A percentile compares a stretch with the other conserved stretches of the same genome.
Conservation (phyloP, 2,329 filamentous ascomycete genomes). For the Ophiostoma perfectum region DNA sequence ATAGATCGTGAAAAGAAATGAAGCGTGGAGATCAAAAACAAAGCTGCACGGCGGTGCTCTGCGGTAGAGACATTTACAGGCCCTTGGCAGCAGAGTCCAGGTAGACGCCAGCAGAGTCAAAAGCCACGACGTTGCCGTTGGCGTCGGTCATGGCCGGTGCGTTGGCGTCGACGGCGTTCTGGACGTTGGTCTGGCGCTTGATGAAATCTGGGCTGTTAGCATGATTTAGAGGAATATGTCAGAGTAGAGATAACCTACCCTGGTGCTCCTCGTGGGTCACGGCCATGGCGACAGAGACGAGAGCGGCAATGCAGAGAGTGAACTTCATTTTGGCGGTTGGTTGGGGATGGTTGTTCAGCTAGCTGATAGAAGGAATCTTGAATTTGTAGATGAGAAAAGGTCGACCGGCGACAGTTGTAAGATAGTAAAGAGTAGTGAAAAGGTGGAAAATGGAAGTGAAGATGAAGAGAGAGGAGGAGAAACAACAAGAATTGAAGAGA, state of each 20-base stretch:
- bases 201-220: slow-evolving; percentile 12
- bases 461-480: neutral
- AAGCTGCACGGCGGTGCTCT: neutral
- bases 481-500: neutral
- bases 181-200: slow-evolving; percentile 26
- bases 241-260: slow-evolving; percentile 25
- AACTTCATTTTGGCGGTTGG: slow-evolving; percentile 48
- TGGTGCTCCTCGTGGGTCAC: slow-evolving; percentile 27
- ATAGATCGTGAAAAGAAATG: neutral
- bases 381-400: slow-evolving; percentile 29
- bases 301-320: slow-evolving; percentile 43
- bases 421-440: slow-evolving; percentile 11
- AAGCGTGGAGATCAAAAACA: neutral
- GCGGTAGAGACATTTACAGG: neutral
- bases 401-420: slow-evolving; percentile 46
- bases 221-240: neutral
- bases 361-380: slow-evolving; percentile 10
- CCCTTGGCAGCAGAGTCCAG: slow-evolving; percentile 30
- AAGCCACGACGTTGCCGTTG: slow-evolving; percentile 43
- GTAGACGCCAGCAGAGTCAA: slow-evolving; percentile 41
- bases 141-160: slow-evolving; percentile 44
- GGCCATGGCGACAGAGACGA: slow-evolving; percentile 45
- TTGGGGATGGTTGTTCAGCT: slow-evolving; percentile 11
- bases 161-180: slow-evolving; percentile 33
- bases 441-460: slow-evolving; percentile 15